Conservation (phyloP, 768 basidiomycete species). For the Artomyces pyxidatus region DNA sequence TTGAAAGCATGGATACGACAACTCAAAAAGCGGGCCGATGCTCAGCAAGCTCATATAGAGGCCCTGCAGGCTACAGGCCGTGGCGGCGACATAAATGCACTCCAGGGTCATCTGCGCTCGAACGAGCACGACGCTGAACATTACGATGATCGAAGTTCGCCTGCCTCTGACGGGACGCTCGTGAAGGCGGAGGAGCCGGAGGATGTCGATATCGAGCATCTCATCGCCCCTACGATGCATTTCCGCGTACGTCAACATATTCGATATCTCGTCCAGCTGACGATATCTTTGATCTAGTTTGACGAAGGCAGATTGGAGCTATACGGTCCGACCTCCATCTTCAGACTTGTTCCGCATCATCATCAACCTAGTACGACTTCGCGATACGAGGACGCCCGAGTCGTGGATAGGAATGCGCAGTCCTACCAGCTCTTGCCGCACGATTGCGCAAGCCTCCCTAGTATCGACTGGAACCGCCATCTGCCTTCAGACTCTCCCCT, state of each 20-base stretch:
- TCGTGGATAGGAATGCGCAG: conserved; percentile 1
- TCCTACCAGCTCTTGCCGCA: conserved; percentile 3
- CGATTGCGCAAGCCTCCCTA: background rate
- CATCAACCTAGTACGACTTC: conserved; percentile 4
- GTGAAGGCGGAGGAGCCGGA: conserved; percentile 13
- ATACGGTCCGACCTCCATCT: conserved; percentile 25
- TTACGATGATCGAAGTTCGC: background rate
- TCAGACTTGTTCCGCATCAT: conserved; percentile 21
- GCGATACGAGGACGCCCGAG: background rate
- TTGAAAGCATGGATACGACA: conserved; percentile 20
- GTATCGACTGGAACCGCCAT: conserved; percentile 24
- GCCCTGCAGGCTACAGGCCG: conserved; percentile 7
- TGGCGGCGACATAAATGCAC: conserved; percentile 4
- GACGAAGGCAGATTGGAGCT: conserved; percentile 22
- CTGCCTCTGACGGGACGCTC: background rate
- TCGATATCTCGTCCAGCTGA: no score
- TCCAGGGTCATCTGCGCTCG: conserved; percentile 5
- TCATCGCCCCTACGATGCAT: conserved; percentile 21
- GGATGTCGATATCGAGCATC: conserved; percentile 22
- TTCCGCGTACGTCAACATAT: conserved; percentile 18
- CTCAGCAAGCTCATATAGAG: conserved; percentile 17
- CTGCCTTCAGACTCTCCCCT: conserved; percentile 24
- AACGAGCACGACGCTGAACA: conserved; percentile 3
- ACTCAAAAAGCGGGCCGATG: conserved; percentile 18
- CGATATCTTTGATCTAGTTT: conserved; percentile 6